These are phyloP conservation scores for Phyllosticta capitalensis DNA, from an alignment of 2,329 filamentous ascomycete genomes.

Conservation along the genomic window DNA sequence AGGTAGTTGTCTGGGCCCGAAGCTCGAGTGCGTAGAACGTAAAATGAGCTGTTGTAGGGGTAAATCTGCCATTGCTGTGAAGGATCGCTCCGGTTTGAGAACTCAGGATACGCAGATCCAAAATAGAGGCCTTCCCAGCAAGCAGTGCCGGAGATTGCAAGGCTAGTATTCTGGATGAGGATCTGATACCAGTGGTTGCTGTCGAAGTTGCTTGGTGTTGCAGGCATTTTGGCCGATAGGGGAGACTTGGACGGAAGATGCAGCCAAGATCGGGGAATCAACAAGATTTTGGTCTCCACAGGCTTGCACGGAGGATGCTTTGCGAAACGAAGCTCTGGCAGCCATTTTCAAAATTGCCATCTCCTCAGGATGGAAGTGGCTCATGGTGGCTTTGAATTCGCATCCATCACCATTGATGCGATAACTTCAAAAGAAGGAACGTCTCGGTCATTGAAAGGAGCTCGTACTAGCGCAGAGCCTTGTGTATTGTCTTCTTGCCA, in stretches of 20 bases:
- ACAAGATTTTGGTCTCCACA: background rate
- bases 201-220: background rate
- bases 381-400: background rate
- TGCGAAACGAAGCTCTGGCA: background rate
- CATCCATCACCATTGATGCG: background rate
- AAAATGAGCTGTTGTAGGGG: background rate
- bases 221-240: background rate
- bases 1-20: slow-evolving; percentile 8
- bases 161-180: background rate
- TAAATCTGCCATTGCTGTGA: slow-evolving; percentile 12
- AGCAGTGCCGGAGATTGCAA: background rate
- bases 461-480: too few relatives aligned
- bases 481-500: too few relatives aligned
- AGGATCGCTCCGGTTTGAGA: slow-evolving; percentile 1
- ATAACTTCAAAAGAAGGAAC: background rate
- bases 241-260: background rate
- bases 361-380: background rate
- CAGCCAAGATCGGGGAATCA: background rate
- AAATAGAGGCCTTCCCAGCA: background rate
- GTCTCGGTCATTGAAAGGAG: background rate
- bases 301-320: background rate
- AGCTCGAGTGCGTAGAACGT: slow-evolving; percentile 8
- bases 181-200: slow-evolving; percentile 11
- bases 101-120: slow-evolving; percentile 1
- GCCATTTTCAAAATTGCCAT: too few relatives aligned